Evolutionary conservation across 768 basidiomycete genomes (phyloP), one percentile per base, ranked within the genome.

Genomic region (Rhizopogon vesiculosus): DNA sequence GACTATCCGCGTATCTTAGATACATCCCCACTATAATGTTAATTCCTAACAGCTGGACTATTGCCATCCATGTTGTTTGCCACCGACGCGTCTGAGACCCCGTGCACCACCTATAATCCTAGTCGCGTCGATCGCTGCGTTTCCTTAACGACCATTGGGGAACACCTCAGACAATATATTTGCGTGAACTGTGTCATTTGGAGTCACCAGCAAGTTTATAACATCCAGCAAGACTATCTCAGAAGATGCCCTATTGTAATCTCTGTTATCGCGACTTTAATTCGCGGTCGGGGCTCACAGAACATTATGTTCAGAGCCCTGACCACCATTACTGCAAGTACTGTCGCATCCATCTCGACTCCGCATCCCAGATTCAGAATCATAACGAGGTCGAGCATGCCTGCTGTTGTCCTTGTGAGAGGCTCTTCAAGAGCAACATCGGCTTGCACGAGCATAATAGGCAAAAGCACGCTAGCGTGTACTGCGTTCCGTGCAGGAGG

Each of bases 281-380:
- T 0, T 62, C 77, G 0, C 57, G 59, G 59, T 2, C 0, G 1
- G 76, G 62, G 0, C 76, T 81, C 56, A 71, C 68, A 54, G 72
- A 82, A 55, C 86, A 87, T 64, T 84, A 66, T 58, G 72, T 78
- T 28, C 74, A 83, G 52, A 82, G 79, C 61, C 67, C 70, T 6
- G 29, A 13, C 0, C 85, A 86, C 51, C 12, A 64, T 41, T 87
- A 78, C 56, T 87, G 86, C 65, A 77, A 78, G 54, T 38, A 60
- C 18, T 87, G 86, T 64, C 53, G 77, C 29, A 54, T 57, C 15
- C 76, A 81, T 54, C 83, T 81, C 56, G 42, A 61, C 3, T 57
- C 69, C 48, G 25, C 60, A 0, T 18, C 63, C 0, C 69, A 70
- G 0, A 73, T 84, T 1, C 56, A 72, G 1, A 54, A 63, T 0